Evolutionary conservation across 1,284 basidiomycete species (phyloP).

Genomic region (Malassezia caprae): DNA sequence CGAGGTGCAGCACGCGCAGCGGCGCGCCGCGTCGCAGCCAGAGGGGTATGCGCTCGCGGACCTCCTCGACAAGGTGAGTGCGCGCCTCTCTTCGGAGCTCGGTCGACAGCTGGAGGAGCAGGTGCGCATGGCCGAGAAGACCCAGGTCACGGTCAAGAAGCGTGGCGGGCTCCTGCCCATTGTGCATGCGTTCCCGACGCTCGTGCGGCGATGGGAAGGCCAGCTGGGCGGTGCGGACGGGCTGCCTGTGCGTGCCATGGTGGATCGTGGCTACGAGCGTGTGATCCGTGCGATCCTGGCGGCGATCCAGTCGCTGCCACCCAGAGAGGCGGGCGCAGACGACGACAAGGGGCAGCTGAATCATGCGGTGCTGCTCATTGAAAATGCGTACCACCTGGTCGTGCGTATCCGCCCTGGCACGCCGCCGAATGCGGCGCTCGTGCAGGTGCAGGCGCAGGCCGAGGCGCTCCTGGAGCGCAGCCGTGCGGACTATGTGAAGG

Average conservation of each 20-base stretch:
- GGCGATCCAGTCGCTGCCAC: constrained; percentile 81
- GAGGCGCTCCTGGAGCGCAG: constrained; percentile 70
- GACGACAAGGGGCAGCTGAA: constrained; percentile 87
- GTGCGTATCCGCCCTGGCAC: constrained; percentile 56
- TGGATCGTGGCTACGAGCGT: constrained; percentile 75
- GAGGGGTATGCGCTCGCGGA: not conserved
- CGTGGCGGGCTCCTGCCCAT: constrained; percentile 86
- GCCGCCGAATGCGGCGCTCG: constrained; percentile 56
- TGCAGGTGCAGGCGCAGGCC: constrained; percentile 60
- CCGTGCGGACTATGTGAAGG: constrained; percentile 69
- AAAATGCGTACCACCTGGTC: constrained; percentile 91
- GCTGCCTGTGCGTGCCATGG: constrained; percentile 65
- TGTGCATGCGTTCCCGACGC: constrained; percentile 80
- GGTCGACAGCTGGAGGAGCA: constrained; percentile 56
- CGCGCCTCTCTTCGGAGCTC: constrained; percentile 33
- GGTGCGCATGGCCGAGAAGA: constrained; percentile 66
- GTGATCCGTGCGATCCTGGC: constrained; percentile 84
- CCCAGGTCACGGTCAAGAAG: constrained; percentile 81
- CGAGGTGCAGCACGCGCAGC: constrained; percentile 66
- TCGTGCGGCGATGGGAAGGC: constrained; percentile 70
- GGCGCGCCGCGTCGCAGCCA: constrained; percentile 54
- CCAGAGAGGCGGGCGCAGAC: constrained; percentile 59
- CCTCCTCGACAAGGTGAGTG: constrained; percentile 67
- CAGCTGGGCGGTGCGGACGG: constrained; percentile 63
- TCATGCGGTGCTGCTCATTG: constrained; percentile 88